Conservation (phyloP, 176 grass and related monocot species). For the Carex parvula region DNA sequence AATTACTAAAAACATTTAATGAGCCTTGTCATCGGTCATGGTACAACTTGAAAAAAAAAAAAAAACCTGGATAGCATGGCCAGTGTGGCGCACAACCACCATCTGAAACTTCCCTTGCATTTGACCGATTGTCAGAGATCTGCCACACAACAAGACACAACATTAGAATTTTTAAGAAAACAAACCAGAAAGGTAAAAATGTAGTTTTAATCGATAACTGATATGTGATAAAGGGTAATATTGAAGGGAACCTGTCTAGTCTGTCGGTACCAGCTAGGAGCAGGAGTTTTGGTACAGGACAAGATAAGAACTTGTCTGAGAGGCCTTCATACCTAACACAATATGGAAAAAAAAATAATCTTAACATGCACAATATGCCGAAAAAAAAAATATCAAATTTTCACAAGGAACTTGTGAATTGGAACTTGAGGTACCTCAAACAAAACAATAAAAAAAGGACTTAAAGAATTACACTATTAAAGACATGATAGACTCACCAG, state of each 20-base stretch:
- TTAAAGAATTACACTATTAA: slow-evolving; percentile 3
- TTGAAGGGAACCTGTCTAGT: slow-evolving; percentile 74
- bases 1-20: slow-evolving; percentile 15
- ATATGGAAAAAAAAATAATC: not conserved
- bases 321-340: slow-evolving; percentile 94
- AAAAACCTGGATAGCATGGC: slow-evolving; percentile 94
- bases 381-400: not conserved
- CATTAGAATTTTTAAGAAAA: slow-evolving; percentile 4
- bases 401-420: not conserved
- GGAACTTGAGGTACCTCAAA: not conserved
- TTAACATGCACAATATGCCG: not conserved
- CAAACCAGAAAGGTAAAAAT: not conserved
- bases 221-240: not conserved
- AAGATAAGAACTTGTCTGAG: slow-evolving; percentile 96
- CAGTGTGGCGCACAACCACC: slow-evolving; percentile 78
- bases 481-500: slow-evolving; percentile 48
- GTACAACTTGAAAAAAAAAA: slow-evolving; percentile 24
- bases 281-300: slow-evolving; percentile 78
- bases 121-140: slow-evolving; percentile 94
- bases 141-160: slow-evolving; percentile 39
- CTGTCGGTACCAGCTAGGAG: slow-evolving; percentile 95
- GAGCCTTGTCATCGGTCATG: not conserved
- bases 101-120: slow-evolving; percentile 99
- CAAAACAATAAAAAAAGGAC: not conserved
- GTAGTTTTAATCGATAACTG: not conserved